Evolutionary conservation across 306 rosid species (phyloP), one percentile per base, ranked within the genome.

Genomic region (Pyrus betulifolia): DNA sequence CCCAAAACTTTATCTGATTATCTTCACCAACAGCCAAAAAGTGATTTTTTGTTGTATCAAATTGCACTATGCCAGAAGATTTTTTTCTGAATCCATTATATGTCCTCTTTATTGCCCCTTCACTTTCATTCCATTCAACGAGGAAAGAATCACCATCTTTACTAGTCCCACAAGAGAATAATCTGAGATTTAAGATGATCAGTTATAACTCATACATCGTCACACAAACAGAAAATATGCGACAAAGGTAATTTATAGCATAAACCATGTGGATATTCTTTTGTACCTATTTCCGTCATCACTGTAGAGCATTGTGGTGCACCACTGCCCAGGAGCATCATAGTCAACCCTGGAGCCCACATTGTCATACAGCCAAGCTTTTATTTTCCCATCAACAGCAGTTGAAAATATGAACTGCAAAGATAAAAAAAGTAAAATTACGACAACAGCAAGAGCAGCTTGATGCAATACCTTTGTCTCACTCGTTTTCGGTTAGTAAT

Each of bases 81-180:
- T 86, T 85, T 86, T 87, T 89, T 72, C 88, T 84, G 83, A 89
- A 89, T 51, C 94, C 94, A 64, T 6, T 78, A 81, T 87, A 89
- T 3, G 82, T 85, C 82, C 93, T 89, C 88, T 82, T 87, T 71
- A 89, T 87, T 61, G 91, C 86, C 71, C 93, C 89, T 80, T 89
- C 93, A 78, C 88, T 89, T 79, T 89, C 93, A 80, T 89, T 89
- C 93, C 93, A 89, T 80, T 89, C 93, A 72, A 89, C 93, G 49
- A 89, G 84, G 78, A 49, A 85, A 10, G 93, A 85, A 4, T 89
- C 93, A 49, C 93, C 93, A 67, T 89, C 93, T 85, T 87, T 89
- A 68, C 93, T 85, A 27, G 93, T 89, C 67, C 93, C 93, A 69
- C 93, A 89, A 76, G 93, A 89, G 84, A 89, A 89, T 78, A 89